These are phyloP conservation scores for Gonium pectorale DNA, from an alignment of 139 green algal species.

Conservation along the genomic window DNA sequence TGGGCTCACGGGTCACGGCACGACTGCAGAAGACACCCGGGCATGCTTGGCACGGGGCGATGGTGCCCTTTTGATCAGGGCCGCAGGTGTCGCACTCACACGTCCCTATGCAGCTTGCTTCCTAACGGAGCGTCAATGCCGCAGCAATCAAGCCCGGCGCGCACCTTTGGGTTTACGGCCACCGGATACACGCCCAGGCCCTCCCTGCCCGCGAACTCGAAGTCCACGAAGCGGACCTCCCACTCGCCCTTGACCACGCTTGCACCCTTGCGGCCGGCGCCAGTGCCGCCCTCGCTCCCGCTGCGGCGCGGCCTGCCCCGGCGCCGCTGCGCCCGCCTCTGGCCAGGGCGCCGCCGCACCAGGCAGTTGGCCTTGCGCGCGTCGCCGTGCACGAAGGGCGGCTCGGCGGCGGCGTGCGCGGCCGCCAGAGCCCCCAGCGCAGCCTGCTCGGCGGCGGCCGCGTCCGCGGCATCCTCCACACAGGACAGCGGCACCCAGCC, in stretches of 20 bases:
- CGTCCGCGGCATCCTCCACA: background rate
- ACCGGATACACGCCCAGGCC: constrained; percentile 24
- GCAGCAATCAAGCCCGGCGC: too few species aligned
- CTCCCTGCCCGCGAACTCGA: constrained; percentile 38
- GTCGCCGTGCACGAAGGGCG: constrained; percentile 5
- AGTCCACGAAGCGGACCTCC: constrained; percentile 43
- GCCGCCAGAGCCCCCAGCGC: background rate
- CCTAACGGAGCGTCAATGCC: too few species aligned
- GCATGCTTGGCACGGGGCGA: too few species aligned
- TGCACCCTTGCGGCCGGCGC: too few species aligned
- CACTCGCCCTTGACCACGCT: background rate
- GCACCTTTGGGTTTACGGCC: constrained; percentile 28
- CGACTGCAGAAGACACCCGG: too few species aligned
- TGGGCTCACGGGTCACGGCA: too few species aligned
- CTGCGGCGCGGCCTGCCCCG: too few species aligned
- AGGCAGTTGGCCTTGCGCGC: background rate
- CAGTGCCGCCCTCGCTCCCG: too few species aligned
- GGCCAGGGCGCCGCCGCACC: constrained; percentile 5
- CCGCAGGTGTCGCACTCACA: too few species aligned
- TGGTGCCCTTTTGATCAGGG: too few species aligned
- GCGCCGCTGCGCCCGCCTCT: background rate
- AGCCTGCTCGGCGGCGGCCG: background rate
- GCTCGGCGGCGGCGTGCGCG: background rate
- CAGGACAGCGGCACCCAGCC: background rate
- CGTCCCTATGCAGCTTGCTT: too few species aligned